Evolutionary conservation across 1,284 basidiomycete genomes (phyloP).

Genomic region (Trametes hirsuta): DNA sequence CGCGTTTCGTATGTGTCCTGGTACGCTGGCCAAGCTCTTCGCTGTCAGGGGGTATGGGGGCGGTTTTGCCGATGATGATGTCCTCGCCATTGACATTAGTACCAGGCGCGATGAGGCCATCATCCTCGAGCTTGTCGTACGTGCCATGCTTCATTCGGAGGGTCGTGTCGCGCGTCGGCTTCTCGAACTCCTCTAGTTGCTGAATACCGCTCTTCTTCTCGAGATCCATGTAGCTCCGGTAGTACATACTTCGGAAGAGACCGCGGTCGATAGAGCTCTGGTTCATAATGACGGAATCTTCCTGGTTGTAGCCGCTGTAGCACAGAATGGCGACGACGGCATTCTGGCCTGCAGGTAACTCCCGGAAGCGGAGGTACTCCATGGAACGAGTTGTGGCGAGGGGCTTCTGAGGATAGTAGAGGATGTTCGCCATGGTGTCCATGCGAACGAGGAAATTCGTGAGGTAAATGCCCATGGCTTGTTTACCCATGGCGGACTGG

Average conservation of each 20-base stretch:
- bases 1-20: slow-evolving; percentile 87
- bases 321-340: slow-evolving; percentile 98
- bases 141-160: slow-evolving; percentile 98
- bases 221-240: slow-evolving; percentile 96
- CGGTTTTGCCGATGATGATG: slow-evolving; percentile 99
- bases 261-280: slow-evolving; percentile 98
- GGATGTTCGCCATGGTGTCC: slow-evolving; percentile 99
- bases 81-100: slow-evolving; percentile 96
- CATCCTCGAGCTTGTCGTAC: slow-evolving; percentile 97
- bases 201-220: slow-evolving; percentile 97
- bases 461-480: slow-evolving; percentile 98
- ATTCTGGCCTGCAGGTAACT: slow-evolving; percentile 97
- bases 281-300: slow-evolving; percentile 99
- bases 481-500: slow-evolving; percentile 99
- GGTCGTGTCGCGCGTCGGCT: slow-evolving; percentile 92
- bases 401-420: slow-evolving; percentile 99
- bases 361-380: slow-evolving; percentile 98
- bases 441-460: slow-evolving; percentile 98
- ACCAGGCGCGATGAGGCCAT: slow-evolving; percentile 94
- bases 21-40: slow-evolving; percentile 97
- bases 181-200: slow-evolving; percentile 95
- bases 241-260: slow-evolving; percentile 98
- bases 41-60: slow-evolving; percentile 94
- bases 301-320: slow-evolving; percentile 99
- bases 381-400: slow-evolving; percentile 98